Conservation (phyloP, 1,284 basidiomycete species). For the Tilletiopsis washingtonensis region DNA sequence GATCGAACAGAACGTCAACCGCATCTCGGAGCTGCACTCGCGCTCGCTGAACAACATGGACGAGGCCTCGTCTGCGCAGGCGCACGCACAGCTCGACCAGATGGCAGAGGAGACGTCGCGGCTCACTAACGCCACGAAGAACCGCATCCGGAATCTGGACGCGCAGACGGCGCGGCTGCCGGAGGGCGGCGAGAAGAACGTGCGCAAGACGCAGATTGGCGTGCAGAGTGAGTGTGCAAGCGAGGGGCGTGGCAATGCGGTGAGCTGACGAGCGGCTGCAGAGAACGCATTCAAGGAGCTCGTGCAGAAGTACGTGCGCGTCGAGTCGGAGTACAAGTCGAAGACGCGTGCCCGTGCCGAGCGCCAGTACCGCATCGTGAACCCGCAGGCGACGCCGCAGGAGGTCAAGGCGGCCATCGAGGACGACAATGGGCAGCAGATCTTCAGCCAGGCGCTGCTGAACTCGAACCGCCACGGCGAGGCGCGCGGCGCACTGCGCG, state of each 20-base stretch:
- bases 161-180: conserved; percentile 28
- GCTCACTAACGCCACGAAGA: conserved; percentile 43
- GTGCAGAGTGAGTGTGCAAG: too few species aligned
- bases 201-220: conserved; percentile 53
- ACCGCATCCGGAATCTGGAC: conserved; percentile 40
- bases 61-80: conserved; percentile 41
- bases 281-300: conserved; percentile 50
- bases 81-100: conserved; percentile 34
- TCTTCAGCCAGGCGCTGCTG: conserved; percentile 76
- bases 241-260: too few species aligned
- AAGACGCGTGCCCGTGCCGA: conserved; percentile 92
- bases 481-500: conserved; percentile 72
- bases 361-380: conserved; percentile 88
- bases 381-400: conserved; percentile 77
- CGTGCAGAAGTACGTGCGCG: conserved; percentile 62
- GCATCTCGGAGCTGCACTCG: conserved; percentile 44
- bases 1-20: conserved; percentile 44
- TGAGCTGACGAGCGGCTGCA: too few species aligned
- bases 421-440: conserved; percentile 62
- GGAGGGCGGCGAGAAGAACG: conserved; percentile 43
- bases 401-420: conserved; percentile 69
- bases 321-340: conserved; percentile 84
- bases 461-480: conserved; percentile 75
- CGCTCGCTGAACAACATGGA: conserved; percentile 46
- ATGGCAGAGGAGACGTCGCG: conserved; percentile 37